Conservation (phyloP, 345 rosid genomes). For the Populus simonii region DNA sequence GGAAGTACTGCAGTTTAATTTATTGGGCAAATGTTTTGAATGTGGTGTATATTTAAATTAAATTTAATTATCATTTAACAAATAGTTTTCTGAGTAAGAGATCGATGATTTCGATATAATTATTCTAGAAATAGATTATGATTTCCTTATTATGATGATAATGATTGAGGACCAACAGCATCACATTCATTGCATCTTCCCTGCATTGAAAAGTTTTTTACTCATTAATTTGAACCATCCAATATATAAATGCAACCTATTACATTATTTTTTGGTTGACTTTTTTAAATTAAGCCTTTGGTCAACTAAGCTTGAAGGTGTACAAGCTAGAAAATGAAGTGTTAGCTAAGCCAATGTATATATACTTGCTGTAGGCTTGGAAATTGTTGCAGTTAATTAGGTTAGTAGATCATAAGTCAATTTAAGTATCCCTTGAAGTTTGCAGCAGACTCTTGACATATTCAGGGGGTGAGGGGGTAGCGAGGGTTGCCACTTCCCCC, state of each 20-base stretch:
- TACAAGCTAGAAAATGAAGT: background rate
- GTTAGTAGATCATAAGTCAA: background rate
- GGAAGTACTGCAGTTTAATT: background rate
- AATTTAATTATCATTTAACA: background rate
- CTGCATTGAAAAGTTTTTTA: background rate
- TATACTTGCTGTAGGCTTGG: background rate
- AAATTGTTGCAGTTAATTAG: background rate
- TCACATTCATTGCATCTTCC: slow-evolving; percentile 21
- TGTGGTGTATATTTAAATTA: background rate
- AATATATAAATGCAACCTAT: slow-evolving; percentile 8
- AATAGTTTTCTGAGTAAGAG: background rate
- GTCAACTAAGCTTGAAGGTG: background rate
- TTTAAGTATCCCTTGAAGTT: background rate
- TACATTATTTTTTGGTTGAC: slow-evolving; percentile 24
- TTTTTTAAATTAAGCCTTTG: slow-evolving; percentile 6
- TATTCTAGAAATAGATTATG: background rate
- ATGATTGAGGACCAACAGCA: slow-evolving; percentile 7
- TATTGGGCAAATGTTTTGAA: background rate
- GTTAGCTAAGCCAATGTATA: background rate
- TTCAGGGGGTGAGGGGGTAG: background rate
- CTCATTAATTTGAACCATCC: background rate
- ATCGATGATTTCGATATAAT: background rate
- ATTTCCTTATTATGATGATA: slow-evolving; percentile 9
- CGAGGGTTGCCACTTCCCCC: background rate
- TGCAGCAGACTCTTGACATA: background rate